Percentiles rank a stretch among this genome's conserved stretches.
Evolutionary conservation across 805 yeast genomes (phyloP).

Genomic region (Saccharomycopsis babjevae): DNA sequence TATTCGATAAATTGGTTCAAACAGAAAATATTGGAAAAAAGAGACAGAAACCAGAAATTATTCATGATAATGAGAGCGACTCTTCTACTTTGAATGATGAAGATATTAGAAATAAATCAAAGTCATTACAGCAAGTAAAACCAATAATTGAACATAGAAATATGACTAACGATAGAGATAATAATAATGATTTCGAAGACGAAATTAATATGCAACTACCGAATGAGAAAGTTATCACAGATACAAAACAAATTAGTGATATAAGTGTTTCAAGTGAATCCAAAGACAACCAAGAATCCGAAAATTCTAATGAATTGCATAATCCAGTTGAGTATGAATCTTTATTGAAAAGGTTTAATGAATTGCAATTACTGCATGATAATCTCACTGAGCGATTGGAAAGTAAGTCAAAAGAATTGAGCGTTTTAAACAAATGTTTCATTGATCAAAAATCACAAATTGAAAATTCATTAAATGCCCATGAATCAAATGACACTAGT

Average conservation of each 20-base stretch:
- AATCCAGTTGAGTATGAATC: neutral
- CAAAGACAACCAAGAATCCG: neutral
- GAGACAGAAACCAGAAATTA: neutral
- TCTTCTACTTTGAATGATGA: conserved; percentile 17
- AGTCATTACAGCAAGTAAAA: neutral
- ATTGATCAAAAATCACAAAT: neutral
- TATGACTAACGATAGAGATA: neutral
- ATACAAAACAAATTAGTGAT: conserved; percentile 1
- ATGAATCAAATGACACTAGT: neutral
- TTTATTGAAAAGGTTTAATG: neutral
- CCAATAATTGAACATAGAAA: neutral
- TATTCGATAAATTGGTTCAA: conserved; percentile 9
- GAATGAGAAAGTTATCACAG: neutral
- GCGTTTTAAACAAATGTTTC: neutral
- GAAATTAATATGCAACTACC: neutral
- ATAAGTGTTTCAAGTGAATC: neutral
- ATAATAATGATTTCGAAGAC: neutral
- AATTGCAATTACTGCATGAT: neutral
- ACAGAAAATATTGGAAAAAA: conserved; percentile 9
- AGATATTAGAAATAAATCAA: conserved; percentile 4
- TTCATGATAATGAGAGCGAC: conserved; percentile 17
- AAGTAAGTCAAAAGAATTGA: neutral
- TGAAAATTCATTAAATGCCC: neutral
- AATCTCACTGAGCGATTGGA: neutral
- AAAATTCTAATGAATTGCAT: neutral